These are phyloP conservation scores for Cordyceps cicadae DNA, from an alignment of 2,329 filamentous ascomycete genomes.

Conservation along the genomic window DNA sequence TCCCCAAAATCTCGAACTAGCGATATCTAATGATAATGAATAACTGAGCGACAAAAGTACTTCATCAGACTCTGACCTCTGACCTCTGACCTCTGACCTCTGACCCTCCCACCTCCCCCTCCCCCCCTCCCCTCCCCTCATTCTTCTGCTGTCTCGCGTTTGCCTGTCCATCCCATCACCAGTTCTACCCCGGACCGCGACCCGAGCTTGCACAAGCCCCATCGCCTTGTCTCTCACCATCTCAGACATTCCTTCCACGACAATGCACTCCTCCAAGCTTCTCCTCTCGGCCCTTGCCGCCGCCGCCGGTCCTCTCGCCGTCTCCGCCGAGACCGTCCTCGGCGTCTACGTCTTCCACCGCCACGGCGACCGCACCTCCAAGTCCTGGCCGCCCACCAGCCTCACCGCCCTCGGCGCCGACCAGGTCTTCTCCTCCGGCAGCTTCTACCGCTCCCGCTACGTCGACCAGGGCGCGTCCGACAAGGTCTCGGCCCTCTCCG, in stretches of 20 bases:
- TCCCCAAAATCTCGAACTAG: not conserved
- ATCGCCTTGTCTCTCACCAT: not conserved
- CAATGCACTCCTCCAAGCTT: constrained; percentile 33
- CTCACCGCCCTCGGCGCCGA: constrained; percentile 74
- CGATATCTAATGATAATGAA: not conserved
- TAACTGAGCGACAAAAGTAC: constrained; percentile 5
- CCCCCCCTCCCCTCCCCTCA: not conserved
- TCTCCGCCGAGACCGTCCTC: constrained; percentile 56
- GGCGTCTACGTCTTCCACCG: constrained; percentile 83
- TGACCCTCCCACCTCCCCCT: not conserved
- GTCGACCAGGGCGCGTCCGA: constrained; percentile 50
- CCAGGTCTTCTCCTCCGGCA: constrained; percentile 64
- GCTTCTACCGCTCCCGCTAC: constrained; percentile 71
- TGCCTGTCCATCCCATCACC: not conserved
- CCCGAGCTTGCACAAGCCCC: not conserved
- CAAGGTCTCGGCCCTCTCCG: constrained; percentile 58
- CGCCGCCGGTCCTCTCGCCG: constrained; percentile 25
- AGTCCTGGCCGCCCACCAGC: constrained; percentile 60
- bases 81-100: not conserved
- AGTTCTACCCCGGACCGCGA: not conserved
- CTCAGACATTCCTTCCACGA: not conserved
- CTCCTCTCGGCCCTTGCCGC: constrained; percentile 33
- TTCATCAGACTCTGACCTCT: constrained; percentile 1
- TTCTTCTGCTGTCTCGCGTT: not conserved
- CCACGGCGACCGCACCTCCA: constrained; percentile 81